These are phyloP conservation scores for Apiotrichum montevideense DNA, from an alignment of 1,284 basidiomycete species.

Conservation along the genomic window DNA sequence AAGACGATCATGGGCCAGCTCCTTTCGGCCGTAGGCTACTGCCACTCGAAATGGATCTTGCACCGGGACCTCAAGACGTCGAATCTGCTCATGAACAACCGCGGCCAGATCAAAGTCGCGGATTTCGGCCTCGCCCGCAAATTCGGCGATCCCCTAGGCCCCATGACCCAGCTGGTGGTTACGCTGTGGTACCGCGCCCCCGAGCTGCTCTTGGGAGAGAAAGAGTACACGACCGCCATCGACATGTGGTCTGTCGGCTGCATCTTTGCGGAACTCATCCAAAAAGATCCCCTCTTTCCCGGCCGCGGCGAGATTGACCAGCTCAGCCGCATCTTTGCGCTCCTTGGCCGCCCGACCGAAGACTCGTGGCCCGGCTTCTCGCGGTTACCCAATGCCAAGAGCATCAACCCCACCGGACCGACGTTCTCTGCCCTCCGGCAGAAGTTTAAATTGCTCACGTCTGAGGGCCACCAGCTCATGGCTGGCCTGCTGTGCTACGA, in stretches of 20 bases:
- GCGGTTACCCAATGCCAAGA: constrained; percentile 70
- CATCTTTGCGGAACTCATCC: constrained; percentile 92
- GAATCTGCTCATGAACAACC: constrained; percentile 97
- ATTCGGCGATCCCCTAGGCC: constrained; percentile 90
- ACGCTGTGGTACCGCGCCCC: constrained; percentile 98
- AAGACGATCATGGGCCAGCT: constrained; percentile 94
- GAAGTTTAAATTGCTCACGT: constrained; percentile 69
- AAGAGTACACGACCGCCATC: constrained; percentile 80
- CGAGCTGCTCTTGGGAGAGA: constrained; percentile 87
- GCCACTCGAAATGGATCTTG: constrained; percentile 94
- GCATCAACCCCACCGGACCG: constrained; percentile 67
- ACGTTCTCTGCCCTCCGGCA: constrained; percentile 49
- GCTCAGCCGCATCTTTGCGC: constrained; percentile 72
- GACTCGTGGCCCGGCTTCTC: constrained; percentile 80
- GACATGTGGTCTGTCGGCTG: constrained; percentile 48
- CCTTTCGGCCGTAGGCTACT: constrained; percentile 83
- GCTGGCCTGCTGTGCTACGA: constrained; percentile 81
- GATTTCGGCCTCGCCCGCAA: constrained; percentile 95
- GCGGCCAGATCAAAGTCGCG: constrained; percentile 95
- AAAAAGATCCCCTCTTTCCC: constrained; percentile 89
- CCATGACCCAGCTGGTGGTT: constrained; percentile 95
- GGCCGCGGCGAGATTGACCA: constrained; percentile 94
- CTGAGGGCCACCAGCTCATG: constrained; percentile 79
- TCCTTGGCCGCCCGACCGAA: constrained; percentile 81
- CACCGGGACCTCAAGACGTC: constrained; percentile 97